phyloP scores from a whole-genome alignment of 2,329 filamentous ascomycete species.

The Epicoccum nigrum region DNA sequence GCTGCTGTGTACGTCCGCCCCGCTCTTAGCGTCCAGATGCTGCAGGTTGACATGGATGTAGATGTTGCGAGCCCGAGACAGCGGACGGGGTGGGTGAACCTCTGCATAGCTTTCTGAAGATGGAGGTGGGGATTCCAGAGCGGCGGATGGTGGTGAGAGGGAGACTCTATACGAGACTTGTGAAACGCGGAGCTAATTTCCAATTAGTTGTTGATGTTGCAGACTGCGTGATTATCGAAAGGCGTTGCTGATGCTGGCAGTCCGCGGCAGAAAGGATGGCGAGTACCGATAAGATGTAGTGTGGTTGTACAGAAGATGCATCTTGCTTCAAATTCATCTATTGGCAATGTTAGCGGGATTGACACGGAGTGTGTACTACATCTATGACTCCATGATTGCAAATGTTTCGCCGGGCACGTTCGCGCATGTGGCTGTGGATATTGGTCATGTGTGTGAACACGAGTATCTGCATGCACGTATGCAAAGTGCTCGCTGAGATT shows the following conservation, averaged over 20 bases:
- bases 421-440: constrained; percentile 15
- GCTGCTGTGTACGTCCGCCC: constrained; percentile 1
- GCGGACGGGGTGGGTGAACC: constrained; percentile 10
- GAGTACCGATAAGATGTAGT: background rate
- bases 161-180: constrained; percentile 10
- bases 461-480: constrained; percentile 21
- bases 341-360: constrained; percentile 5
- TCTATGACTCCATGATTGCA: constrained; percentile 1
- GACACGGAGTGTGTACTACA: constrained; percentile 11
- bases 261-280: constrained; percentile 1
- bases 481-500: constrained; percentile 20
- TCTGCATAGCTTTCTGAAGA: constrained; percentile 23
- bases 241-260: background rate
- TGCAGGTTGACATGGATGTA: constrained; percentile 15
- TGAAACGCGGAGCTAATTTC: constrained; percentile 7
- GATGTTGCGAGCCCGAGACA: constrained; percentile 7
- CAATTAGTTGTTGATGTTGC: constrained; percentile 9
- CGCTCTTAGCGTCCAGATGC: constrained; percentile 18
- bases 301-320: constrained; percentile 10
- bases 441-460: constrained; percentile 18
- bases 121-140: constrained; percentile 2
- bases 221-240: background rate
- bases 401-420: constrained; percentile 16
- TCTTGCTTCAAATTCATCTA: constrained; percentile 6
- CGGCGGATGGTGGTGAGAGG: constrained; percentile 12